phyloP scores from a whole-genome alignment of 2,329 filamentous ascomycete genomes.

The Pseudodiploospora longispora region DNA sequence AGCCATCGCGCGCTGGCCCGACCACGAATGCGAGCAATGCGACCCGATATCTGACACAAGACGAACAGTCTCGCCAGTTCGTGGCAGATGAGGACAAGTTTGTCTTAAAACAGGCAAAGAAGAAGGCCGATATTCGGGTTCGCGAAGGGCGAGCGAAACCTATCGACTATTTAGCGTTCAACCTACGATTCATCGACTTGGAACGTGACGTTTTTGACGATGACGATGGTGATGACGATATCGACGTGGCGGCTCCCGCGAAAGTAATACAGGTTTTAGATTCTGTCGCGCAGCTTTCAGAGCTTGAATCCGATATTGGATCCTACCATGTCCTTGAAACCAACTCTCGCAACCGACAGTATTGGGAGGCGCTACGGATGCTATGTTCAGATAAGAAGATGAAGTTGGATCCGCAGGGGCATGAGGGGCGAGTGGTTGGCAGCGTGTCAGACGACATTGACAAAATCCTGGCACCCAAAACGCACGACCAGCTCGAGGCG shows the following conservation, averaged over 20 bases:
- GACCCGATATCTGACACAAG: constrained; percentile 55
- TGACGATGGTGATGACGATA: constrained; percentile 61
- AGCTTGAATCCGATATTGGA: constrained; percentile 73
- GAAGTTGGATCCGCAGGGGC: constrained; percentile 51
- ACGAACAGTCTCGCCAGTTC: constrained; percentile 73
- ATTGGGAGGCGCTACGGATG: constrained; percentile 85
- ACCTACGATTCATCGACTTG: constrained; percentile 77
- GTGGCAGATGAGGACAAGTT: constrained; percentile 94
- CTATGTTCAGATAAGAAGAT: constrained; percentile 71
- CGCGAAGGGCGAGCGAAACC: constrained; percentile 84
- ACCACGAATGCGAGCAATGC: constrained; percentile 20
- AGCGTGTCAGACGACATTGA: constrained; percentile 86
- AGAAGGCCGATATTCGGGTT: constrained; percentile 92
- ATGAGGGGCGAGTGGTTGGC: constrained; percentile 66
- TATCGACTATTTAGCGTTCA: constrained; percentile 90
- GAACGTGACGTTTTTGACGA: constrained; percentile 83
- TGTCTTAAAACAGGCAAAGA: constrained; percentile 93
- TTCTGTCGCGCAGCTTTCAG: constrained; percentile 53
- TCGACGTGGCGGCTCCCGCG: constrained; percentile 73
- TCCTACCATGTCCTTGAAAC: constrained; percentile 77
- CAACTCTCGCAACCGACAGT: constrained; percentile 70
- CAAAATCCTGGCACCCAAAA: constrained; percentile 75
- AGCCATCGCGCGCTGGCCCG: constrained; percentile 31
- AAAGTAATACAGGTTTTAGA: constrained; percentile 69
- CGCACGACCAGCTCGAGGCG: constrained; percentile 74